These are phyloP conservation scores for Barnettozyma sp. DNA, from an alignment of 805 yeast species.

Conservation along the genomic window DNA sequence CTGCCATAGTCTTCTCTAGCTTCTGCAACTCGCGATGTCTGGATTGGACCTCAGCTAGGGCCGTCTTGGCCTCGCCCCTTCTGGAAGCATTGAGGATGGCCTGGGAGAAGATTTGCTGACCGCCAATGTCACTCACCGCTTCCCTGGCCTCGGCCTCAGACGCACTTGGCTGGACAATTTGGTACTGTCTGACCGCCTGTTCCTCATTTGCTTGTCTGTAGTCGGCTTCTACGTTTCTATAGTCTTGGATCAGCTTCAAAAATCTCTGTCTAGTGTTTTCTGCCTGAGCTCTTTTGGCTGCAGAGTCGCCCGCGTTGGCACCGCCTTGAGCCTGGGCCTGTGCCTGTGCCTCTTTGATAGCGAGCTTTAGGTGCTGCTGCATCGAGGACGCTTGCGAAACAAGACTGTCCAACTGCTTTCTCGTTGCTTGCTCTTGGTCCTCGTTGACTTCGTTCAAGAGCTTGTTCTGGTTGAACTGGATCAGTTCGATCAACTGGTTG, in stretches of 20 bases:
- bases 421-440: slow-evolving; percentile 59
- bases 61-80: slow-evolving; percentile 93
- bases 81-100: slow-evolving; percentile 82
- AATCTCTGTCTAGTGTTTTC: slow-evolving; percentile 82
- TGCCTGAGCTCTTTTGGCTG: slow-evolving; percentile 86
- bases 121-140: slow-evolving; percentile 77
- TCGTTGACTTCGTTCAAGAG: slow-evolving; percentile 67
- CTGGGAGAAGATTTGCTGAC: slow-evolving; percentile 90
- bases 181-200: slow-evolving; percentile 90
- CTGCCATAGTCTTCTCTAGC: slow-evolving; percentile 93
- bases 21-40: slow-evolving; percentile 93
- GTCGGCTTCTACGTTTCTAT: slow-evolving; percentile 78
- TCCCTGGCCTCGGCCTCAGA: slow-evolving; percentile 76
- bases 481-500: slow-evolving; percentile 58
- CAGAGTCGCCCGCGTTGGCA: slow-evolving; percentile 64
- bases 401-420: slow-evolving; percentile 70
- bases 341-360: slow-evolving; percentile 72
- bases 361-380: slow-evolving; percentile 65
- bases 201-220: slow-evolving; percentile 78
- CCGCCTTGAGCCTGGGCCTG: too few relatives aligned
- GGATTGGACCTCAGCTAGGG: slow-evolving; percentile 89
- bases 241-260: slow-evolving; percentile 78
- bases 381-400: slow-evolving; percentile 73
- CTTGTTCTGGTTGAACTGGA: slow-evolving; percentile 63
- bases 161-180: slow-evolving; percentile 81